A percentile compares a stretch with the other conserved stretches of the same genome.
Conservation (phyloP, 352 stramenopile genomes). For the Pythium rhizo-oryzae region DNA sequence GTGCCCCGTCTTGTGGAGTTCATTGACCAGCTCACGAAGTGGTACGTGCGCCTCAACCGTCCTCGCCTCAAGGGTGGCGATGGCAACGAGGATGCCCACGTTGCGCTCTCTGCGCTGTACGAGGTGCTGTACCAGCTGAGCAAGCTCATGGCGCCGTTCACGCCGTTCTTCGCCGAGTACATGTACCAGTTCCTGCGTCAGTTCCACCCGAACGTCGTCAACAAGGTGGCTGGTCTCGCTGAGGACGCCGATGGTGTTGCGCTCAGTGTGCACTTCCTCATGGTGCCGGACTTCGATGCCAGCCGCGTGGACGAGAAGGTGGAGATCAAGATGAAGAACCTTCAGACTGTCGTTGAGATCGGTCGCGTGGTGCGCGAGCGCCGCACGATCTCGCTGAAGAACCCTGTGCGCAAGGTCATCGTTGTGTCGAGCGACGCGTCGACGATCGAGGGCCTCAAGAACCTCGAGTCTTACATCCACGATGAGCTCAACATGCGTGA, state of each 20-base stretch:
- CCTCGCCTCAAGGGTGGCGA: constrained; percentile 96
- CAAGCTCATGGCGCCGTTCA: constrained; percentile 99
- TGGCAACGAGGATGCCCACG: constrained; percentile 82
- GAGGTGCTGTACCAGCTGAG: constrained; percentile 96
- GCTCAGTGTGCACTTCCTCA: constrained; percentile 96
- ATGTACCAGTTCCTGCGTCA: constrained; percentile 99
- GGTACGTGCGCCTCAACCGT: constrained; percentile 99
- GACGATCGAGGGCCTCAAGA: constrained; percentile 74
- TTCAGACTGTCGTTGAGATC: constrained; percentile 97
- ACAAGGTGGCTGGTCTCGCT: constrained; percentile 48
- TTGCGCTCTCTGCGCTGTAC: constrained; percentile 96
- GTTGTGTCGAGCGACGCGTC: constrained; percentile 92
- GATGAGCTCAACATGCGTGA: constrained; percentile 98
- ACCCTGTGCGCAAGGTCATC: constrained; percentile 96
- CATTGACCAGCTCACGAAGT: constrained; percentile 99
- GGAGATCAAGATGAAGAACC: constrained; percentile 93
- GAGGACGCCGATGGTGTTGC: constrained; percentile 92
- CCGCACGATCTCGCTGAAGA: constrained; percentile 97
- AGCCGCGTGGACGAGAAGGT: constrained; percentile 93
- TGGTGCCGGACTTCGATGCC: constrained; percentile 94
- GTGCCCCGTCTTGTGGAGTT: constrained; percentile 97
- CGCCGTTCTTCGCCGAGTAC: constrained; percentile 99
- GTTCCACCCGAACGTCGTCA: constrained; percentile 92
- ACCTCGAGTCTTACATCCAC: constrained; percentile 94
- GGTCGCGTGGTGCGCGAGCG: constrained; percentile 96